Evolutionary conservation across 225 moss, liverwort and hornwort species (phyloP), one percentile per base, ranked within the genome.

Genomic region (Pseudoscleropodium purum): DNA sequence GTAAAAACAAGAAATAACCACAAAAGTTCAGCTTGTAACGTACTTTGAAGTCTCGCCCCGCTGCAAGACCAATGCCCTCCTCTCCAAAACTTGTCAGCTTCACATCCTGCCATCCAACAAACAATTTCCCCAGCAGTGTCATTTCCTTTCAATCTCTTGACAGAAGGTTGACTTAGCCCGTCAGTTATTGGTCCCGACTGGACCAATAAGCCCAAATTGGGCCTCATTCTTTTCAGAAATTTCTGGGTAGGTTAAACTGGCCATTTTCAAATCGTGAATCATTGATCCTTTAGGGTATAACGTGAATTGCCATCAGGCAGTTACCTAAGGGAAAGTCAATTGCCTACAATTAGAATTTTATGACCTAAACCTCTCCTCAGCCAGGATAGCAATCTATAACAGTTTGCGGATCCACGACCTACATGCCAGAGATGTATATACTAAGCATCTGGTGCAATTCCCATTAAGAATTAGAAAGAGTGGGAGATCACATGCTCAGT

Each of bases 61-160:
- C 95, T 85, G 93, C 90, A 65, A 93, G 64, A 73, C 95, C 95
- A 86, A 93, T 89, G 54, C 95, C 95, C 67, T 95, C 95, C 73
- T 91, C 95, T 77, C 91, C 95, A 90, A 86, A 93, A 62, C 91
- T 72, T 75, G 90, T 87, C 47, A 88, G 89, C 75, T 91, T 93
- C 91, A 90, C 95, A 86, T 89, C 91, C 95, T 95, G 91, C 89
- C 24, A 88, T 63, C n/a, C 68, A 90, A 37, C 63, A 66, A 66
- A 84, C 54, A 88, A 82, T n/a, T 41, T 47, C 15, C 69, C 60
- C 87, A 75, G 66, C 84, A 67, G 13, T 51, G 30, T 90, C 59
- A 90, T n/a, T 69, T 37, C 52, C 78, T 59, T 88, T 81, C 91
- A 59, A 87, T 81, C 49, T 81, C 85, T 82, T 64, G 80, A 87